Conservation (phyloP, 2,329 filamentous ascomycete species). For the Phaeosphaeriaceae sp. region DNA sequence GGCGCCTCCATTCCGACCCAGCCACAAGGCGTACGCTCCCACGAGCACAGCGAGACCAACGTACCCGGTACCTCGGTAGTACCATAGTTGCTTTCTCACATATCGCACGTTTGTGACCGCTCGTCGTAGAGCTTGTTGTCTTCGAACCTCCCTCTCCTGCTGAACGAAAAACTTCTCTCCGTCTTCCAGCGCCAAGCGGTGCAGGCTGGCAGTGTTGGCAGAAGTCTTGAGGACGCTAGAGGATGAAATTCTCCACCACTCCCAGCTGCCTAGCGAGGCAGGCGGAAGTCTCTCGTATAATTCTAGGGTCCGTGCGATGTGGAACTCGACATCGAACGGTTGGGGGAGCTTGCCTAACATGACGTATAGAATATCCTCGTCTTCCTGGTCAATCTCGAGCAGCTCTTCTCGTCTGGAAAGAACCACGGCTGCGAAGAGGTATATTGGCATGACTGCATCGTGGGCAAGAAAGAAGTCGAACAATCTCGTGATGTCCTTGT, state of each 20-base stretch:
- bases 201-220: slow-evolving; percentile 57
- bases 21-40: slow-evolving; percentile 45
- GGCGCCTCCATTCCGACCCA: slow-evolving; percentile 30
- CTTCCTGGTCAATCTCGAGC: slow-evolving; percentile 77
- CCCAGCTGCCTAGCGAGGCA: slow-evolving; percentile 65
- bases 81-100: slow-evolving; percentile 60
- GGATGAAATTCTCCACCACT: slow-evolving; percentile 74
- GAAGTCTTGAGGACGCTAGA: slow-evolving; percentile 88
- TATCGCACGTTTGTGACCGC: slow-evolving; percentile 50
- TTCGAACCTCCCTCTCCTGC: slow-evolving; percentile 75
- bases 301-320: slow-evolving; percentile 70
- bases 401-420: slow-evolving; percentile 81
- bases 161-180: slow-evolving; percentile 71
- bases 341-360: slow-evolving; percentile 85
- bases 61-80: slow-evolving; percentile 68
- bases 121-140: slow-evolving; percentile 60
- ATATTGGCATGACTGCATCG: slow-evolving; percentile 87
- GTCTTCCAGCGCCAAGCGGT: slow-evolving; percentile 66
- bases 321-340: slow-evolving; percentile 77
- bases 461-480: slow-evolving; percentile 91
- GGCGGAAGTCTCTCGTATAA: slow-evolving; percentile 75
- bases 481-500: slow-evolving; percentile 83
- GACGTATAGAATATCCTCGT: slow-evolving; percentile 87
- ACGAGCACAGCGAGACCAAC: slow-evolving; percentile 58
- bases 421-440: slow-evolving; percentile 81